phyloP scores from a whole-genome alignment of 192 early-diverging fungal genomes.

The Diversispora eburnea region DNA sequence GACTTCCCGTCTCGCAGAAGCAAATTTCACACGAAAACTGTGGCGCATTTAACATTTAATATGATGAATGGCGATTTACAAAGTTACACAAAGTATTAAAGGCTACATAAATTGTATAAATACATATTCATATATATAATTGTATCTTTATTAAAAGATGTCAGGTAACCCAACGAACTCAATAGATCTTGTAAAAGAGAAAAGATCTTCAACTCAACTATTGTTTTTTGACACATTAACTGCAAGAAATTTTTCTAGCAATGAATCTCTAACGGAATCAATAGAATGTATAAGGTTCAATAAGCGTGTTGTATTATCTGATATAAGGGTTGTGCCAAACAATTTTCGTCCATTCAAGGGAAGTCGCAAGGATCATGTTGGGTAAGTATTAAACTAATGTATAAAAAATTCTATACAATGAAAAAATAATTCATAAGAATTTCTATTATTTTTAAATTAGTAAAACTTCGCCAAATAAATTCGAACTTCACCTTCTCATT shows the following conservation, averaged over 20 bases:
- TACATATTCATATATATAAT: neutral
- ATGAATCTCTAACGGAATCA: constrained; percentile 15
- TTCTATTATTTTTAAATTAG: constrained; percentile 5
- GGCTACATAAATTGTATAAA: neutral
- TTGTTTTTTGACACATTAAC: constrained; percentile 27
- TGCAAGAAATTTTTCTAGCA: neutral
- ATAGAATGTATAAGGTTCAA: constrained; percentile 26
- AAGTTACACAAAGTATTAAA: neutral
- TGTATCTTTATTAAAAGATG: neutral
- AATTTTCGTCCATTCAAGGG: constrained; percentile 20
- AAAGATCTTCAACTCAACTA: constrained; percentile 11
- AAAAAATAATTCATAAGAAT: neutral
- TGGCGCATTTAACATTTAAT: neutral
- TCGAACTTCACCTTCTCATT: constrained; percentile 31
- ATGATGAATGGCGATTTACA: too few species aligned
- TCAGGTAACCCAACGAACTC: neutral
- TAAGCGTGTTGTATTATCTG: constrained; percentile 26
- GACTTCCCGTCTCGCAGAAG: neutral
- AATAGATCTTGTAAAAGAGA: neutral
- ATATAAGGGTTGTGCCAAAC: constrained; percentile 25
- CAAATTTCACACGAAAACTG: constrained; percentile 1
- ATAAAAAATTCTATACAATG: neutral
- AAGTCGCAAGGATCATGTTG: constrained; percentile 21
- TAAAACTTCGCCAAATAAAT: constrained; percentile 30
- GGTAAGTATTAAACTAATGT: neutral